Evolutionary conservation across 768 basidiomycete genomes (phyloP).

Genomic region (Hemileccinum impolitum): DNA sequence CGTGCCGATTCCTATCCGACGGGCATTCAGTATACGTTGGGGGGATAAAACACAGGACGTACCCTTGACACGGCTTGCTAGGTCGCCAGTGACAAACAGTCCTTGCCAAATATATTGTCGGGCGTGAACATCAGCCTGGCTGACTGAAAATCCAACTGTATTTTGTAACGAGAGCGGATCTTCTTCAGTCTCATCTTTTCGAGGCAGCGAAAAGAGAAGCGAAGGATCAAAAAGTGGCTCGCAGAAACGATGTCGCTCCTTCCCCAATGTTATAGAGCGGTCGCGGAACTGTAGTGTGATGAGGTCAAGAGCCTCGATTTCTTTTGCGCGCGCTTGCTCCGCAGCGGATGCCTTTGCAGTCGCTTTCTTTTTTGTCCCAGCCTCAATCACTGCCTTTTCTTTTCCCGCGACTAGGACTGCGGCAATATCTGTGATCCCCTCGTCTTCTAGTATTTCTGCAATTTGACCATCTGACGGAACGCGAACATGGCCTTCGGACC

Average conservation of each 20-base stretch:
- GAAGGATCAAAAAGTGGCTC: slow-evolving; percentile 83
- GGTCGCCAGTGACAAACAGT: slow-evolving; percentile 75
- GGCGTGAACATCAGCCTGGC: slow-evolving; percentile 57
- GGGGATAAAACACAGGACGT: slow-evolving; percentile 7
- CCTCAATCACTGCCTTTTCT: slow-evolving; percentile 85
- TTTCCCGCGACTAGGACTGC: slow-evolving; percentile 89
- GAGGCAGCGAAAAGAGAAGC: slow-evolving; percentile 42
- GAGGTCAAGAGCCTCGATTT: slow-evolving; percentile 84
- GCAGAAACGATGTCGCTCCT: slow-evolving; percentile 86
- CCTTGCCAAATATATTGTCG: slow-evolving; percentile 76
- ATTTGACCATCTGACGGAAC: slow-evolving; percentile 75
- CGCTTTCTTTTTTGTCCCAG: slow-evolving; percentile 74
- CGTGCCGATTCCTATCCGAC: slow-evolving; percentile 49
- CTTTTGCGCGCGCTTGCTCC: slow-evolving; percentile 75
- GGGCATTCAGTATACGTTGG: not conserved
- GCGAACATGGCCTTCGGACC: slow-evolving; percentile 62
- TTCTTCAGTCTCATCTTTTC: slow-evolving; percentile 24
- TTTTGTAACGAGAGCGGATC: slow-evolving; percentile 54
- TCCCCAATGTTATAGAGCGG: slow-evolving; percentile 71
- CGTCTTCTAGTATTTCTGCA: slow-evolving; percentile 61
- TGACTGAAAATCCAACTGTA: slow-evolving; percentile 61
- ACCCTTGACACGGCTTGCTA: slow-evolving; percentile 74
- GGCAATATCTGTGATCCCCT: slow-evolving; percentile 86
- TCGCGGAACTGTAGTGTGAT: slow-evolving; percentile 71
- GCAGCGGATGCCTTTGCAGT: slow-evolving; percentile 71